Evolutionary conservation across 2,329 filamentous ascomycete genomes (phyloP).

Genomic region (Microdochium paspali): DNA sequence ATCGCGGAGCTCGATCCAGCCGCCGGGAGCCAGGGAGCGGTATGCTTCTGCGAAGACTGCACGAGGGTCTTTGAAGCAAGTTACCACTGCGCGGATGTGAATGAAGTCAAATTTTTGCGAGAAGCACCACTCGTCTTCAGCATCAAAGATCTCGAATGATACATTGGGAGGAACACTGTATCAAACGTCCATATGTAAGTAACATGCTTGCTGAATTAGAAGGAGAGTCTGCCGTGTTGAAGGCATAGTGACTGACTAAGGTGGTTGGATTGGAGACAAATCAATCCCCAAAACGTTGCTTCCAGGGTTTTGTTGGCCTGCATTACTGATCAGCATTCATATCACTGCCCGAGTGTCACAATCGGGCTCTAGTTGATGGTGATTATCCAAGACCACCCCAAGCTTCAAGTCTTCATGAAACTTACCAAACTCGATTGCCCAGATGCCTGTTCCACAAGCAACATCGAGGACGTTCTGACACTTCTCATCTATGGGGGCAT

Average conservation of each 20-base stretch:
- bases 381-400: too few species aligned
- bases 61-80: slow-evolving; percentile 12
- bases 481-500: slow-evolving; percentile 8
- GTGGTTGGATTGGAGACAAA: slow-evolving; percentile 13
- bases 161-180: slow-evolving; percentile 12
- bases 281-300: slow-evolving; percentile 10
- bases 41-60: slow-evolving; percentile 10
- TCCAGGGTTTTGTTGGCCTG: slow-evolving; percentile 11
- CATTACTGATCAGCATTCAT: not conserved
- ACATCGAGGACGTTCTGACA: slow-evolving; percentile 8
- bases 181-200: not conserved
- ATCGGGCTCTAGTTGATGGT: too few species aligned
- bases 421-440: slow-evolving; percentile 12
- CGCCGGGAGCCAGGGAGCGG: slow-evolving; percentile 10
- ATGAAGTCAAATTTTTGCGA: slow-evolving; percentile 12
- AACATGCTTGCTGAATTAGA: not conserved
- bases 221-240: not conserved
- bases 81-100: slow-evolving; percentile 14
- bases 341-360: too few species aligned
- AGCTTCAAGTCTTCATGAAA: not conserved
- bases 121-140: slow-evolving; percentile 15
- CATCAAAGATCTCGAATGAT: slow-evolving; percentile 16
- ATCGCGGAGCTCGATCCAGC: slow-evolving; percentile 16
- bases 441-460: slow-evolving; percentile 12
- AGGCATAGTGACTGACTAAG: slow-evolving; percentile 6